Base-by-base conservation (phyloP, 2,329 filamentous ascomycete genomes). In the Trichoderma sp. region DNA sequence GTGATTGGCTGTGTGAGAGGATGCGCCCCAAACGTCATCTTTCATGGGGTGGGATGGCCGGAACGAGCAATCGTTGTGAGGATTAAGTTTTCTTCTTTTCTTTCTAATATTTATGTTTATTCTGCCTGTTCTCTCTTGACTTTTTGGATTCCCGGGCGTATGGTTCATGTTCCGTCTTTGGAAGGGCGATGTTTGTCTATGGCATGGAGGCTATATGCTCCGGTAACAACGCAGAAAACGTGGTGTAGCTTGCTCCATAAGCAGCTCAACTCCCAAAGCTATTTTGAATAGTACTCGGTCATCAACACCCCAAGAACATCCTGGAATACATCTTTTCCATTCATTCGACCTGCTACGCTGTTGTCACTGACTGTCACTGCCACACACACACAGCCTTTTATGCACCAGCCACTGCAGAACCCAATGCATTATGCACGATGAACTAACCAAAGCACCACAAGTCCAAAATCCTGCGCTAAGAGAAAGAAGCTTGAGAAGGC, bases 21-120 rank as follows among this genome's bases (percentile, higher is more conserved):
- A 6, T 49, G 47, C 60, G 60, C 60, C 60, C 14, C 47, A 33
- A 63, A 63, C 60, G 60, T 63, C 60, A 63, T 63, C 19, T 55
- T n/a, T n/a, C 13, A 21, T 37, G 58, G 37, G 27, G 16, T 33
- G 31, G 2, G 13, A 37, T 6, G 11, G 21, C 60, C 47, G 60
- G 47, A 55, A 63, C 1, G 29, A 16, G 59, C 27, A 35, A n/a
- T 63, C n/a, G 60, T 6, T 24, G 10, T 3, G n/a, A 13, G 37
- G 59, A 52, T 49, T 24, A 24, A n/a, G 11, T 31, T 43, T 43
- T 47, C 21, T 33, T 27, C 47, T 8, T n/a, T 31, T 47, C 57
- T 60, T 60, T 24, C 47, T 49, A 33, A 55, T 4, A 11, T 56
- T 16, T 19, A 55, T 55, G 27, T 55, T 27, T 55, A 55, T 27